A percentile compares a stretch with the other conserved stretches of the same genome.
Conservation (phyloP, 2,329 filamentous ascomycete genomes). For the Xylaria arbuscula region DNA sequence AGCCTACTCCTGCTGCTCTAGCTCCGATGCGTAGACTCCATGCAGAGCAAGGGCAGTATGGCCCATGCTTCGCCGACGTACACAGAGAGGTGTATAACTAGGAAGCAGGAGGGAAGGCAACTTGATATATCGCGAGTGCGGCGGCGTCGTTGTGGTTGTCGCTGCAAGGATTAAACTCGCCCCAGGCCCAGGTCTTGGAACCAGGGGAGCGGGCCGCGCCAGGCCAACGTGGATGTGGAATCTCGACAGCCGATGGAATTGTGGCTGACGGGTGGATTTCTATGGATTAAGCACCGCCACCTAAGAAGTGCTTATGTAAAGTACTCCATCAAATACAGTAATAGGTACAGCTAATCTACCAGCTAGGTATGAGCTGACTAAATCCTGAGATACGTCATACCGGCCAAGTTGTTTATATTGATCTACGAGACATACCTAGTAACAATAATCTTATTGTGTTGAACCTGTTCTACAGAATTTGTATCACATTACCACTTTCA, state of each 20-base stretch:
- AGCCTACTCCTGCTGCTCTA: background rate
- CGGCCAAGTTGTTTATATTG: background rate
- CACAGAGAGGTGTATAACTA: background rate
- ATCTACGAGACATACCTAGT: background rate
- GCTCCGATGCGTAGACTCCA: too few species aligned
- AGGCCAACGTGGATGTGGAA: slow-evolving; percentile 20
- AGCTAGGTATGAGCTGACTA: background rate
- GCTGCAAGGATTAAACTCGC: slow-evolving; percentile 24
- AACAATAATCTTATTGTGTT: background rate
- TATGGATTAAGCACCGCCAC: background rate
- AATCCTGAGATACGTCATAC: background rate
- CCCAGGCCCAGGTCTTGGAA: slow-evolving; percentile 13
- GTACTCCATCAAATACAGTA: background rate
- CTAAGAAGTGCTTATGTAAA: background rate
- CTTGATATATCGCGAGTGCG: slow-evolving; percentile 17
- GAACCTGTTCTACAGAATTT: background rate
- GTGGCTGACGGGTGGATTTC: slow-evolving; percentile 16
- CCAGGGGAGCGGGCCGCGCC: slow-evolving; percentile 32
- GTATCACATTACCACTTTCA: background rate
- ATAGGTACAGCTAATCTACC: too few species aligned
- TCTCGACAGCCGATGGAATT: slow-evolving; percentile 3
- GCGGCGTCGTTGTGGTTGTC: slow-evolving; percentile 27
- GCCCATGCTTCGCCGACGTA: background rate
- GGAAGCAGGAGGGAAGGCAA: slow-evolving; percentile 5
- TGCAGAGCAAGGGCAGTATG: background rate